These are phyloP conservation scores for Fusarium hostae DNA, from an alignment of 2,329 filamentous ascomycete genomes.

Conservation along the genomic window DNA sequence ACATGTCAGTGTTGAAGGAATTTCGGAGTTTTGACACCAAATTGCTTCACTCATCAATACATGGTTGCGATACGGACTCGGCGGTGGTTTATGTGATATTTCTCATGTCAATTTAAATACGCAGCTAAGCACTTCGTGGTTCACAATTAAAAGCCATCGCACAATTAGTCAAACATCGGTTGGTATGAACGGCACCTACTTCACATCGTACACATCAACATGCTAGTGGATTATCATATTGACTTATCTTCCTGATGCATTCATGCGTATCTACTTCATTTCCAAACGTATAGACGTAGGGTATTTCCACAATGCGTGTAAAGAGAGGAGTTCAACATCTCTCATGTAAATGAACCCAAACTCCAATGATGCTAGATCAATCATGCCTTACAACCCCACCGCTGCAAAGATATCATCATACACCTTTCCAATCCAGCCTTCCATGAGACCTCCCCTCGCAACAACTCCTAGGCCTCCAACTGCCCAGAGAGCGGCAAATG, in stretches of 20 bases:
- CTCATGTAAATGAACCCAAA: constrained; percentile 37
- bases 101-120: fast-evolving
- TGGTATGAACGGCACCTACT: background rate
- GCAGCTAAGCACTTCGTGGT: background rate
- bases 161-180: fast-evolving
- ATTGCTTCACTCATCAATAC: background rate
- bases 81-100: background rate
- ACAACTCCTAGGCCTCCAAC: constrained; percentile 83
- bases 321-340: constrained; percentile 30
- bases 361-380: constrained; percentile 34
- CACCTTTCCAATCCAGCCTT: constrained; percentile 82
- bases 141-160: too few species aligned
- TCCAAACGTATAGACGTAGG: constrained; percentile 19
- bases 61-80: background rate
- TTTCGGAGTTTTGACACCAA: background rate
- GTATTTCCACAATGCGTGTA: constrained; percentile 41
- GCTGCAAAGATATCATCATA: constrained; percentile 74
- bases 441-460: constrained; percentile 73
- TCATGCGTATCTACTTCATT: constrained; percentile 5
- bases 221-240: background rate
- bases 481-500: constrained; percentile 77
- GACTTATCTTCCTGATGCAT: background rate
- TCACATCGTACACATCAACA: background rate
- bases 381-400: constrained; percentile 44
- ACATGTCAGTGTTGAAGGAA: background rate